Conservation (phyloP, 2,329 filamentous ascomycete genomes). For the Pestalotiopsis sp. region DNA sequence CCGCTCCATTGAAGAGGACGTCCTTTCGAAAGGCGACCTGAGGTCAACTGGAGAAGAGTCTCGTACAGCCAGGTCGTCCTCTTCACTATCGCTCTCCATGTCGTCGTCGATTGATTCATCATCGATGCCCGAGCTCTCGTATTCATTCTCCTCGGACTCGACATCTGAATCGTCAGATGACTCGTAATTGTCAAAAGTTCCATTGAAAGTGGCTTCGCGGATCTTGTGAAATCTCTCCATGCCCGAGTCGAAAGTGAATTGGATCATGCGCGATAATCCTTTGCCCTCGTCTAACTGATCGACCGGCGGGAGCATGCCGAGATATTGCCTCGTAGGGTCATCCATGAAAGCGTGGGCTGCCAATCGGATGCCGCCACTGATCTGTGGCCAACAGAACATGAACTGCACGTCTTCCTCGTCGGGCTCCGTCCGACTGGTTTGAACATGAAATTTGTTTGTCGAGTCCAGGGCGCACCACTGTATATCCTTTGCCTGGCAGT, state of each 20-base stretch:
- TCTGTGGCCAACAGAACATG: slow-evolving; percentile 35
- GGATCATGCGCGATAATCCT: slow-evolving; percentile 20
- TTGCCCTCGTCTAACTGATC: not conserved
- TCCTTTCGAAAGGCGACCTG: slow-evolving; percentile 23
- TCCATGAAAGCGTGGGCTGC: slow-evolving; percentile 11
- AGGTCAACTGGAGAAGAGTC: slow-evolving; percentile 19
- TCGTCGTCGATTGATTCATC: slow-evolving; percentile 24
- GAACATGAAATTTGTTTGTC: slow-evolving; percentile 22
- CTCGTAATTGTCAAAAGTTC: slow-evolving; percentile 13
- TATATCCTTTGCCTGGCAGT: slow-evolving; percentile 14
- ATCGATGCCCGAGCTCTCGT: slow-evolving; percentile 27
- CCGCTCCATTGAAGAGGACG: slow-evolving; percentile 28
- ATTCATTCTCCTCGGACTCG: slow-evolving; percentile 24
- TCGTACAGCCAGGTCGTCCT: slow-evolving; percentile 22
- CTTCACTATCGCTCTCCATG: slow-evolving; percentile 14
- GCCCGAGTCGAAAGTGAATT: slow-evolving; percentile 17
- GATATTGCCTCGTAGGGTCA: not conserved
- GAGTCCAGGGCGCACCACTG: slow-evolving; percentile 28
- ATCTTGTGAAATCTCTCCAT: slow-evolving; percentile 17
- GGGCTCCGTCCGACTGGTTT: slow-evolving; percentile 20
- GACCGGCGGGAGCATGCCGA: not conserved
- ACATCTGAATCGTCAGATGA: not conserved
- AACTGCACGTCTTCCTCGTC: slow-evolving; percentile 22
- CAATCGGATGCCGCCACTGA: not conserved
- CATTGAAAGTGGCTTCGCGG: slow-evolving; percentile 3